Base-by-base conservation (phyloP, 495 filamentous ascomycete genomes). In the Penicillium alfredii region DNA sequence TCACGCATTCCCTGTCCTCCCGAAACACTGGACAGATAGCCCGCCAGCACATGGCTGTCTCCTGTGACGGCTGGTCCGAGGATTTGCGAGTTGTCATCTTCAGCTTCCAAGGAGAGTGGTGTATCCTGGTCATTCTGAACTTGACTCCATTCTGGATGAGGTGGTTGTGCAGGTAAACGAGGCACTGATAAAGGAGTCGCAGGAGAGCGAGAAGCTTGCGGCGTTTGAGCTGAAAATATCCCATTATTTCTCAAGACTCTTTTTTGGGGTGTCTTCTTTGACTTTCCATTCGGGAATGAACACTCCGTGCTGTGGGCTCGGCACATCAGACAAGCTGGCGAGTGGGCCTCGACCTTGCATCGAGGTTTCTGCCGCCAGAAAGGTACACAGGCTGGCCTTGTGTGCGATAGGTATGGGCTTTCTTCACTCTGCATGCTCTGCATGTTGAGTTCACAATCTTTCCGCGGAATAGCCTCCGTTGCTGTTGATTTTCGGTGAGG, bases 1-100 rank as follows among this genome's bases (percentile, higher is more conserved):
- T 40, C 38, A 19, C 38, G 38, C 13, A 40, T 40, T 6, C 38
- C 38, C 6, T 40, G 38, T 3, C 38, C 38, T 4, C 38, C 38
- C 4, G 38, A 33, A 8, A 40, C 33, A 4, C 33, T 40, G 7
- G 38, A 40, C 6, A 40, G 30, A n/a, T 40, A 40, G 11, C 33
- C 38, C 10, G 38, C 38, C 21, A 40, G 14, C 9, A 40, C 16
- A 21, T 40, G 38, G 16, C 27, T 40, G 14, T 40, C 38, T 1
- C 38, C 38, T 6, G 38, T 40, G 4, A 40, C 38, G 0, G 38
- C 38, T 4, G 38, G 38, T 3, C 38, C 38, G 3, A 40, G 38
- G 1, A 40, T 40, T 15, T 40, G 38, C 1, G 38, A 30, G 19
- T 40, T 40, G 15, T 40, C 38, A 27, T 40, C 38, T 3, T 40